phyloP scores from a whole-genome alignment of 1,284 basidiomycete genomes.

The Cryptococcus wingfieldii region DNA sequence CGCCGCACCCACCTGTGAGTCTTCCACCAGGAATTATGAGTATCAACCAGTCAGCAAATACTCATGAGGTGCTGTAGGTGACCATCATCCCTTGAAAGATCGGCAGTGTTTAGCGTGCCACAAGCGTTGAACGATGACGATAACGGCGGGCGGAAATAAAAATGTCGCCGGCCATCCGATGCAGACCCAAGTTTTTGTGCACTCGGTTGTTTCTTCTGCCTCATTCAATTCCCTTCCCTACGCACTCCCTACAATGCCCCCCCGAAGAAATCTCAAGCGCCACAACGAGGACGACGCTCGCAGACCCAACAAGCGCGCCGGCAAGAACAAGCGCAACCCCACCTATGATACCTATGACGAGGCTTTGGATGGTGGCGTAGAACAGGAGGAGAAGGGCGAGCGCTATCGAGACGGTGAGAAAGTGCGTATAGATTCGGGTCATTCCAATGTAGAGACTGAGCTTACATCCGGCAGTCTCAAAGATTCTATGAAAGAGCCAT shows the following conservation, averaged over 20 bases:
- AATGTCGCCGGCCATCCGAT: no score
- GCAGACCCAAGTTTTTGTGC: no score
- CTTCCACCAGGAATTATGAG: no score
- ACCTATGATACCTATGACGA: constrained; percentile 48
- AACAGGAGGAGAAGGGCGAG: constrained; percentile 50
- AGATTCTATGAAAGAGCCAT: constrained; percentile 45
- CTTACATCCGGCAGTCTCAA: constrained; percentile 28
- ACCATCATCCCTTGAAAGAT: no score
- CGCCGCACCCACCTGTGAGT: no score
- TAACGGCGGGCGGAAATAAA: no score
- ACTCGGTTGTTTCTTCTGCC: no score
- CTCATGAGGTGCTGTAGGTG: no score
- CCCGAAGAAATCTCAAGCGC: constrained; percentile 11
- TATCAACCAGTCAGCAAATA: no score
- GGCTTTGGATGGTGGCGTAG: constrained; percentile 48
- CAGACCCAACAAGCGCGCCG: constrained; percentile 23
- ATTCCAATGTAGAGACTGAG: background rate
- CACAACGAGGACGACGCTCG: constrained; percentile 22
- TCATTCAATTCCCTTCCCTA: no score
- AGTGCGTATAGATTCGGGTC: constrained; percentile 16
- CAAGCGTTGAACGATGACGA: no score
- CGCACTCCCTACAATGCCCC: constrained; percentile 7
- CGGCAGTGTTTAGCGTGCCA: no score
- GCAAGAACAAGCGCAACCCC: constrained; percentile 33
- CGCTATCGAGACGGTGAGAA: constrained; percentile 48